Percentiles rank a stretch among this genome's conserved stretches.
Conservation (phyloP, 2,329 filamentous ascomycete genomes). For the Aurifilum marmelostoma region DNA sequence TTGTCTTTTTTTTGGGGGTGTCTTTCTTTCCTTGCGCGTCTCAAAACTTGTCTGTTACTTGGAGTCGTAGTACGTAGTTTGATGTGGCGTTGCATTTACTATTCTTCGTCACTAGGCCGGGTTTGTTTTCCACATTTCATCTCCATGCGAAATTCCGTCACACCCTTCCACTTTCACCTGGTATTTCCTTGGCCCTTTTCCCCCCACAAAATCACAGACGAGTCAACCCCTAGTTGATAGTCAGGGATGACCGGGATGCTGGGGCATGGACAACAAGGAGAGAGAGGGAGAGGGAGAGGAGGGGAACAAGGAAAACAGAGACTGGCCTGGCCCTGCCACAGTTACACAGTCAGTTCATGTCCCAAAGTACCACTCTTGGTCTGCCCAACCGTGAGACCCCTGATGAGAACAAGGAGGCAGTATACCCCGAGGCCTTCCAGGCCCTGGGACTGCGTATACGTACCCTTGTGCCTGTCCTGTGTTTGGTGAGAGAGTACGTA, state of each 20-base stretch:
- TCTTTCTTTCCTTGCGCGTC: not conserved
- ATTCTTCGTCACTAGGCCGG: not conserved
- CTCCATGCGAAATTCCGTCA: slow-evolving; percentile 16
- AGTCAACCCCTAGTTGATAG: slow-evolving; percentile 20
- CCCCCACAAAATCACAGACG: slow-evolving; percentile 5
- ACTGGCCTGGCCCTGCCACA: slow-evolving; percentile 11
- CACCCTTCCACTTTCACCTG: not conserved
- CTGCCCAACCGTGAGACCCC: too few relatives aligned
- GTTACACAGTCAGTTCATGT: not conserved
- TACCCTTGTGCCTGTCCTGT: not conserved
- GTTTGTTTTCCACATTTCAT: slow-evolving; percentile 15
- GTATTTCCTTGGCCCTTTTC: not conserved
- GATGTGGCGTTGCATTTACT: not conserved
- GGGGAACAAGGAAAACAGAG: not conserved
- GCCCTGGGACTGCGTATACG: not conserved
- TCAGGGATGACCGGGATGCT: slow-evolving; percentile 27
- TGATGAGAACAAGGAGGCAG: too few relatives aligned
- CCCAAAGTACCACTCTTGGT: not conserved
- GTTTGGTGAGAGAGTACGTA: not conserved
- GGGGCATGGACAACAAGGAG: too few relatives aligned
- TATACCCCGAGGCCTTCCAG: slow-evolving; percentile 21
- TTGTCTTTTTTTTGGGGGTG: not conserved
- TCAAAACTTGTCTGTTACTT: not conserved
- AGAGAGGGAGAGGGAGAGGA: not conserved
- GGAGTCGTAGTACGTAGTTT: not conserved